Conservation (phyloP, 805 yeast genomes). For the Blastobotrys mokoenaii region DNA sequence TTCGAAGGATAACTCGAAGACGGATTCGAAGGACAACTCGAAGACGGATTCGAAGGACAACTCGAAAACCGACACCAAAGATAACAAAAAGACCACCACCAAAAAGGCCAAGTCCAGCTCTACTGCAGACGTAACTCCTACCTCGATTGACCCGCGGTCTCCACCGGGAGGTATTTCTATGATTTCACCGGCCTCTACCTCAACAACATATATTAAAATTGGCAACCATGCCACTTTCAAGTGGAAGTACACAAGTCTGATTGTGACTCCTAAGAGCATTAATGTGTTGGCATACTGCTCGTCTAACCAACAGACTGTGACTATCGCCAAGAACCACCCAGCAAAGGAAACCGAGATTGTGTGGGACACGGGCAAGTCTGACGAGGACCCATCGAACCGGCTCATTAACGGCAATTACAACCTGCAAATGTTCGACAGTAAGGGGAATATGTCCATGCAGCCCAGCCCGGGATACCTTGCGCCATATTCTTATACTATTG, state of each 20-base stretch:
- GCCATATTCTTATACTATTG: slow-evolving; percentile 27
- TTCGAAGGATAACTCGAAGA: slow-evolving; percentile 2
- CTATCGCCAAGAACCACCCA: slow-evolving; percentile 28
- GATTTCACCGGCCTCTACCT: slow-evolving; percentile 28
- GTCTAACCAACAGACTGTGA: slow-evolving; percentile 29
- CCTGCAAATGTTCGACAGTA: slow-evolving; percentile 30
- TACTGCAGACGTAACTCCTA: slow-evolving; percentile 10
- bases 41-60: background rate
- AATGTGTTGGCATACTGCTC: slow-evolving; percentile 33
- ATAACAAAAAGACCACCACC: background rate
- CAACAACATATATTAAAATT: slow-evolving; percentile 29
- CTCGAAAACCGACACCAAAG: background rate
- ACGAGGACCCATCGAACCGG: slow-evolving; percentile 17
- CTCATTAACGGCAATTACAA: slow-evolving; percentile 31
- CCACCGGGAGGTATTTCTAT: slow-evolving; percentile 32
- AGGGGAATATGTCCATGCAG: slow-evolving; percentile 19
- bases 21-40: background rate
- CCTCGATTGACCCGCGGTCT: slow-evolving; percentile 26
- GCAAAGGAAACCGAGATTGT: slow-evolving; percentile 23
- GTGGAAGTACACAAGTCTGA: slow-evolving; percentile 32
- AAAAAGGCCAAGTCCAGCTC: slow-evolving; percentile 1
- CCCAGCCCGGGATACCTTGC: slow-evolving; percentile 28
- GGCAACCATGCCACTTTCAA: slow-evolving; percentile 33
- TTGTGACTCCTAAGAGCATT: slow-evolving; percentile 29
- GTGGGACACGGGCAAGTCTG: slow-evolving; percentile 32